Conservation (phyloP, 805 yeast species). For the Henningerozyma blattae region DNA sequence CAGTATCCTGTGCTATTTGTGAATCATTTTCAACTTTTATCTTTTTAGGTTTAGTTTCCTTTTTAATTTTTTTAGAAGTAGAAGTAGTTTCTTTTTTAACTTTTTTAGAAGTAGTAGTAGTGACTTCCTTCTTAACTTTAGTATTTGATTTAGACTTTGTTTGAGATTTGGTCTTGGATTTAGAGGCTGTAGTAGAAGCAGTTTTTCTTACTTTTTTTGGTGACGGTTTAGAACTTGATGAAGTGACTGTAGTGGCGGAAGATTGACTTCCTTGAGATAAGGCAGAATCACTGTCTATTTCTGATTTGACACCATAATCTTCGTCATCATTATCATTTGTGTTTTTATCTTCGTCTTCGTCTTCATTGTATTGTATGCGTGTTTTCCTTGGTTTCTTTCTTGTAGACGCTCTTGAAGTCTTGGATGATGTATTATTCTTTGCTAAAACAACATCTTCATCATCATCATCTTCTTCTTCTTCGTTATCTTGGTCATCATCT, state of each 20-base stretch:
- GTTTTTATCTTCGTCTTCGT: slow-evolving; percentile 1
- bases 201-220: no score
- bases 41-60: neutral
- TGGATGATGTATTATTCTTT: no score
- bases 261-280: neutral
- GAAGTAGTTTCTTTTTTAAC: neutral
- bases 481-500: neutral
- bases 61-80: neutral
- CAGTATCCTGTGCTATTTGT: neutral
- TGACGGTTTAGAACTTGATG: no score
- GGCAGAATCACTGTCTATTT: neutral
- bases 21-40: neutral
- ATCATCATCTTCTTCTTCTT: neutral
- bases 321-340: neutral
- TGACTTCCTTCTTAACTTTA: neutral
- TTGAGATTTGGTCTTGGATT: neutral
- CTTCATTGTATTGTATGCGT: no score
- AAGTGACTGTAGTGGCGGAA: no score
- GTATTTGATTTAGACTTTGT: neutral
- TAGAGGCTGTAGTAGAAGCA: no score
- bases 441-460: slow-evolving; percentile 3
- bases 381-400: neutral
- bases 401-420: neutral
- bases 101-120: neutral
- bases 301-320: no score